Base-by-base conservation (phyloP, 371 early-diverging fungal species). In the Cokeromyces recurvatus region DNA sequence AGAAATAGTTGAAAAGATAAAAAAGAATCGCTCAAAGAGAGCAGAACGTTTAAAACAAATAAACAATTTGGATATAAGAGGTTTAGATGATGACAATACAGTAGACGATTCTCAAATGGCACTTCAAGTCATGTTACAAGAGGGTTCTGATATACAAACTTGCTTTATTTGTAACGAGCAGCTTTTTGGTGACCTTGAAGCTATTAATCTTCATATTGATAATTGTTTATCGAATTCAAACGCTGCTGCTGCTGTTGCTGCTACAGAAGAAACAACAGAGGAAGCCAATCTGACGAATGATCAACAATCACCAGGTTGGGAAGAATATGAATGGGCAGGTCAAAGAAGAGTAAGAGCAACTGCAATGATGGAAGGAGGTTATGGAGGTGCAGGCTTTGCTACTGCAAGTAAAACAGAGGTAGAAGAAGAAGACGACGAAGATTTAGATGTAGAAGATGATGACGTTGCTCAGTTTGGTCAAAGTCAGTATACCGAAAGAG, bases 281-380 rank as follows among this genome's bases (percentile, higher is more conserved):
- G 36, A 36, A 15, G 39, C 25, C 45, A 23, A 23, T 46, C 19
- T 32, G 35, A 19, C 35, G 54, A 14, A 35, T 14, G 12, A 20
- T 14, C 19, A 37, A n/a, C 5, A 51, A 8, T 31, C 29, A 23
- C n/a, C 34, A 4, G 49, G 58, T 3, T 86, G 86, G 74, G 86
- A 84, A 31, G 86, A 86, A 50, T 93, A 93, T 40, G 82, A 82
- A 36, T 92, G 91, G 90, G 89, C 85, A 1, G 94, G 94, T 0
- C 86, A 91, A 56, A 81, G 78, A 5, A 75, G 94, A 4, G 80
- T 93, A 5, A 77, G 94, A 15, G 88, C 86, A 1, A 84, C 90
- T 0, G 81, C 92, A 0, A 67, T 93, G 71, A 74, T 91, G 58
- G 90, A 91, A 54, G 92, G 91, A n/a, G 85, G 88, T 6, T 81